phyloP scores from a whole-genome alignment of 148 eudicot genomes.

The Diospyros lotus region DNA sequence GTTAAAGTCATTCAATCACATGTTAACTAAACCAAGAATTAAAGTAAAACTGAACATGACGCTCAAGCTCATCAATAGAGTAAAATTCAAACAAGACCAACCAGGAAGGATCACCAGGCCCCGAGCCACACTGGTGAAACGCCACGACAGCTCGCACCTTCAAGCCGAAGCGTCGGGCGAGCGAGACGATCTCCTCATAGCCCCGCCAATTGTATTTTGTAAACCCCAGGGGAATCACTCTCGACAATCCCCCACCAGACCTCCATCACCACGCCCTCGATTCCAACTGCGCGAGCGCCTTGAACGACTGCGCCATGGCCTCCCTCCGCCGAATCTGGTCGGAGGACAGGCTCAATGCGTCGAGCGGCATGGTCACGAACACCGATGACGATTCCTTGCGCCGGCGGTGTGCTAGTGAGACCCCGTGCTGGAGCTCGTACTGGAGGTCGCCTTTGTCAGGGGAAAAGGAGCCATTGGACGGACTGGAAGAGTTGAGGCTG shows the following conservation, averaged over 20 bases:
- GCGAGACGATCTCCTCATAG: conserved; percentile 36
- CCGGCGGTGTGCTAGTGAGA: conserved; percentile 9
- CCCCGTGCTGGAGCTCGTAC: conserved; percentile 32
- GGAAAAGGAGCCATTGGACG: conserved; percentile 19
- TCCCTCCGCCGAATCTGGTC: conserved; percentile 26
- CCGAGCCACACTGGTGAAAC: conserved; percentile 62
- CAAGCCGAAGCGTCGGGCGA: conserved; percentile 43
- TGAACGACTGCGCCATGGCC: conserved; percentile 32
- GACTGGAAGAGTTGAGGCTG: conserved; percentile 22
- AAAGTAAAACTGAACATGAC: not conserved
- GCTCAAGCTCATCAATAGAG: not conserved
- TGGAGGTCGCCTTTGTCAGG: conserved; percentile 21
- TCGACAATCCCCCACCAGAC: conserved; percentile 88
- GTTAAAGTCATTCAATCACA: not conserved
- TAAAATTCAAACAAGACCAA: conserved; percentile 17
- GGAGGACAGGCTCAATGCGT: conserved; percentile 10
- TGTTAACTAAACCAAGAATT: too few relatives aligned
- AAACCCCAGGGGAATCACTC: conserved; percentile 44
- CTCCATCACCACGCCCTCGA: conserved; percentile 73
- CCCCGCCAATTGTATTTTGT: conserved; percentile 69
- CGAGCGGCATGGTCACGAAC: conserved; percentile 29
- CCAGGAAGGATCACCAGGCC: conserved; percentile 41
- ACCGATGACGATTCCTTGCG: conserved; percentile 26
- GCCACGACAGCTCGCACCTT: conserved; percentile 68
- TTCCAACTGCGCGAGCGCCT: conserved; percentile 37